Evolutionary conservation across 768 basidiomycete species (phyloP).

Genomic region (Boletus rufocinnamomeus): DNA sequence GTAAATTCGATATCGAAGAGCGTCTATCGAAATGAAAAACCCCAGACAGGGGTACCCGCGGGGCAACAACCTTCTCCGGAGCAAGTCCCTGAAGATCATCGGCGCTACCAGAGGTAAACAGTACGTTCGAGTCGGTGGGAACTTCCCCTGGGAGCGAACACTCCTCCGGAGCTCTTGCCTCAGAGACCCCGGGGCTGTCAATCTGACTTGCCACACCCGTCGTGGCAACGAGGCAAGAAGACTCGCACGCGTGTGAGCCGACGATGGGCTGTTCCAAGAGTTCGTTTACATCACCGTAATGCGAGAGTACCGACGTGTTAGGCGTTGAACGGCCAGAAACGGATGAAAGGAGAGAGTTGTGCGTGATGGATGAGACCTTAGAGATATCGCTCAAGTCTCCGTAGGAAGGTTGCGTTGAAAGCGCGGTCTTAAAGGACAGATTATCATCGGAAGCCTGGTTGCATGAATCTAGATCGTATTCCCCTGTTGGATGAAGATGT

Average conservation of each 20-base stretch:
- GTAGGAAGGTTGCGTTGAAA: conserved; percentile 26
- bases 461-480: conserved; percentile 14
- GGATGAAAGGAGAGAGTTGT: conserved; percentile 20
- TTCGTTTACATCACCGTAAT: conserved; percentile 18
- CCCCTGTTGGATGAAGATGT: conserved; percentile 9
- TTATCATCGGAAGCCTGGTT: conserved; percentile 24
- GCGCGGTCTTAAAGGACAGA: conserved; percentile 27
- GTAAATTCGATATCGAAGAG: background rate
- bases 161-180: background rate
- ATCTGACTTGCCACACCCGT: background rate
- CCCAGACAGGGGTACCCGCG: background rate
- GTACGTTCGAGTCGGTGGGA: background rate
- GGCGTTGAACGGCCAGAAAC: conserved; percentile 26
- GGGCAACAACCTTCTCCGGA: background rate
- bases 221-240: background rate
- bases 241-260: background rate
- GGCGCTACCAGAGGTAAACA: background rate
- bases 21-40: background rate
- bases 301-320: conserved; percentile 27
- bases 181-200: background rate
- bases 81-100: conserved; percentile 1
- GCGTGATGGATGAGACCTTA: conserved; percentile 19
- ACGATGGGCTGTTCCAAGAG: background rate
- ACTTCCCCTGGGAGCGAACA: background rate
- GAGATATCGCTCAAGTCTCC: conserved; percentile 22